Percentiles rank a stretch among this genome's conserved stretches.
Conservation (phyloP, 768 basidiomycete genomes). For the Collybiopsis luxurians region DNA sequence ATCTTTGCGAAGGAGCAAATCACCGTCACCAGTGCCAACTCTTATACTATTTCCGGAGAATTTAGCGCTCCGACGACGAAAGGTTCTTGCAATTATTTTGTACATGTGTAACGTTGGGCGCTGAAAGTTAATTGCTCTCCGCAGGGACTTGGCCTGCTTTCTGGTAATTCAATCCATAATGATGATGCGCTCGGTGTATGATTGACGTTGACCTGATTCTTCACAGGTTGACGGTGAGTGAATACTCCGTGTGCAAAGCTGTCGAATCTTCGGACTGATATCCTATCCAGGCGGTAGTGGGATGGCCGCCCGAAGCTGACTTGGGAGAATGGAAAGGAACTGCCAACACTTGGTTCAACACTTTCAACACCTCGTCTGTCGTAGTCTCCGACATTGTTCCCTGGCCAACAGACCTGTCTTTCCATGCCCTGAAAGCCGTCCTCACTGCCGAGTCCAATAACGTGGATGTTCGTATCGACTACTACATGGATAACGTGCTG, state of each 20-base stretch:
- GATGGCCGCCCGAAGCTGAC: conserved; percentile 43
- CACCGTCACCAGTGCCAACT: conserved; percentile 33
- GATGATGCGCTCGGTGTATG: background rate
- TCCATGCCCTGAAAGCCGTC: conserved; percentile 40
- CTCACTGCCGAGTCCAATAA: conserved; percentile 36
- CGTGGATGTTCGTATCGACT: conserved; percentile 36
- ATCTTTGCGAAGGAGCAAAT: conserved; percentile 41
- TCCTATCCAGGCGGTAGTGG: conserved; percentile 29
- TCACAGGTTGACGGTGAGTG: conserved; percentile 29
- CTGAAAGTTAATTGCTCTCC: background rate
- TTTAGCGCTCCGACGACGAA: conserved; percentile 37
- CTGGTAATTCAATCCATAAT: conserved; percentile 23
- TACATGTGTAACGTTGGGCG: background rate
- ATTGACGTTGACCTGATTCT: background rate
- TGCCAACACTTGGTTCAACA: conserved; percentile 41
- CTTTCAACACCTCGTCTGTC: conserved; percentile 42
- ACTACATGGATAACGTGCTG: conserved; percentile 37
- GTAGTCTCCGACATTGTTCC: conserved; percentile 36
- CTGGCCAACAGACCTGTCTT: conserved; percentile 42
- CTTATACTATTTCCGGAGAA: conserved; percentile 39
- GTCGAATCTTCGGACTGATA: background rate
- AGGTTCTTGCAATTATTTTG: conserved; percentile 8
- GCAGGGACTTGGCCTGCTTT: conserved; percentile 42
- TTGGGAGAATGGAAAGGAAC: conserved; percentile 48
- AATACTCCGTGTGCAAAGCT: background rate